Conservation (phyloP, 257 asterid species). For the Fraxinus cuspidata region DNA sequence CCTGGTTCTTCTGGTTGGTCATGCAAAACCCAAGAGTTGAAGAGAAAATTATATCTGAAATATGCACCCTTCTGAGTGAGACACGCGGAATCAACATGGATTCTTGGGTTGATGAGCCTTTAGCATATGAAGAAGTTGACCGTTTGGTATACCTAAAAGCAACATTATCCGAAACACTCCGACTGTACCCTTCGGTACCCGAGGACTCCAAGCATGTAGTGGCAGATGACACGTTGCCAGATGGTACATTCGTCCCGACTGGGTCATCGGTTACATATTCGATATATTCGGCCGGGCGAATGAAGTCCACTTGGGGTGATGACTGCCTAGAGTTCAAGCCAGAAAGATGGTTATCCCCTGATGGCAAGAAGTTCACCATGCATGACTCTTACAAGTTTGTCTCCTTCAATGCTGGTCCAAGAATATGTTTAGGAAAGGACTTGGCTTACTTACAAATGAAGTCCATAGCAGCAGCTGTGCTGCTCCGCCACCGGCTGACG, state of each 20-base stretch:
- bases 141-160: slow-evolving; percentile 71
- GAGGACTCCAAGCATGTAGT: slow-evolving; percentile 88
- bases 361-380: slow-evolving; percentile 48
- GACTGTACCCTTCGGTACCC: slow-evolving; percentile 89
- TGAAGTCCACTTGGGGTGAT: slow-evolving; percentile 84
- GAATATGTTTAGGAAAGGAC: slow-evolving; percentile 85
- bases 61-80: slow-evolving; percentile 58
- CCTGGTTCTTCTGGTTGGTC: slow-evolving; percentile 93
- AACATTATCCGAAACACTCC: slow-evolving; percentile 74
- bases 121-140: slow-evolving; percentile 73
- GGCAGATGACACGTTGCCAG: slow-evolving; percentile 77
- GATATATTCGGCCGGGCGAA: slow-evolving; percentile 84
- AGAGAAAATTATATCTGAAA: slow-evolving; percentile 53
- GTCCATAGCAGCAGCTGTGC: slow-evolving; percentile 79
- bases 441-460: slow-evolving; percentile 88
- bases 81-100: slow-evolving; percentile 60
- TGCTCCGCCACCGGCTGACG: slow-evolving; percentile 71
- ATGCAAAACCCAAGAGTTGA: slow-evolving; percentile 69
- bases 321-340: slow-evolving; percentile 79
- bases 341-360: slow-evolving; percentile 68
- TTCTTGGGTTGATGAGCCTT: slow-evolving; percentile 60
- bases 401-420: slow-evolving; percentile 90
- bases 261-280: slow-evolving; percentile 88
- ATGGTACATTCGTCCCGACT: slow-evolving; percentile 83
- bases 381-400: slow-evolving; percentile 82